These are phyloP conservation scores for Saccharum hybrid DNA, from an alignment of 202 grass and related monocot species.

Conservation along the genomic window DNA sequence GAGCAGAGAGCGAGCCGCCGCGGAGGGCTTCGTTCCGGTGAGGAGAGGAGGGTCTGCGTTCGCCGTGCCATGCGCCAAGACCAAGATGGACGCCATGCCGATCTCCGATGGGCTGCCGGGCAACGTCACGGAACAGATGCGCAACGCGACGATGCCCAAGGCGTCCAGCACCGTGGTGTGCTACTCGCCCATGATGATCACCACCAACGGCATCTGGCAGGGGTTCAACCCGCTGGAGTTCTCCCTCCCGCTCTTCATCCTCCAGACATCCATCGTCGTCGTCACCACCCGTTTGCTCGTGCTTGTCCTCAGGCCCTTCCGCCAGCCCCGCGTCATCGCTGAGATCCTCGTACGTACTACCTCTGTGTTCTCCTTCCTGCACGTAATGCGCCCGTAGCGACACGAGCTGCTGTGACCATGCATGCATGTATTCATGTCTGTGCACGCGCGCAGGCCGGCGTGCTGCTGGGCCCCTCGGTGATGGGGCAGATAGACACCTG, in stretches of 20 bases:
- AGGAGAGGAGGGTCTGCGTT: not conserved
- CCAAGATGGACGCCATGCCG: constrained; percentile 46
- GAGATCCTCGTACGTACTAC: constrained; percentile 64
- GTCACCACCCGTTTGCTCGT: constrained; percentile 69
- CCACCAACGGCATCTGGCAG: constrained; percentile 70
- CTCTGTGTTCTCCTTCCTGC: not conserved
- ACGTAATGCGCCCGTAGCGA: not conserved
- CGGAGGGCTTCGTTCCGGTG: not conserved
- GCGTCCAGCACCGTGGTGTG: constrained; percentile 54
- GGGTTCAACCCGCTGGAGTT: constrained; percentile 70
- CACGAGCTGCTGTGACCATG: not conserved
- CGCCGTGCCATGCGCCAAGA: constrained; percentile 46
- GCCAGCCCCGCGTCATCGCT: constrained; percentile 82
- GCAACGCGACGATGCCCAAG: constrained; percentile 40
- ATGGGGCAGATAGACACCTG: constrained; percentile 60
- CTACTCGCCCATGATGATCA: constrained; percentile 76
- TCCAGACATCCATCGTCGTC: constrained; percentile 80
- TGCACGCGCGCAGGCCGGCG: constrained; percentile 49
- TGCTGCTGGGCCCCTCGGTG: constrained; percentile 74
- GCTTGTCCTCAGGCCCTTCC: constrained; percentile 69
- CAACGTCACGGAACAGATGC: constrained; percentile 37
- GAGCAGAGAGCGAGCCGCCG: not conserved
- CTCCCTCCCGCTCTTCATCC: constrained; percentile 83
- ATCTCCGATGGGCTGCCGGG: constrained; percentile 33
- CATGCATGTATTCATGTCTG: not conserved